phyloP scores from a whole-genome alignment of 208 protist genomes.

The Leishmania turanica region DNA sequence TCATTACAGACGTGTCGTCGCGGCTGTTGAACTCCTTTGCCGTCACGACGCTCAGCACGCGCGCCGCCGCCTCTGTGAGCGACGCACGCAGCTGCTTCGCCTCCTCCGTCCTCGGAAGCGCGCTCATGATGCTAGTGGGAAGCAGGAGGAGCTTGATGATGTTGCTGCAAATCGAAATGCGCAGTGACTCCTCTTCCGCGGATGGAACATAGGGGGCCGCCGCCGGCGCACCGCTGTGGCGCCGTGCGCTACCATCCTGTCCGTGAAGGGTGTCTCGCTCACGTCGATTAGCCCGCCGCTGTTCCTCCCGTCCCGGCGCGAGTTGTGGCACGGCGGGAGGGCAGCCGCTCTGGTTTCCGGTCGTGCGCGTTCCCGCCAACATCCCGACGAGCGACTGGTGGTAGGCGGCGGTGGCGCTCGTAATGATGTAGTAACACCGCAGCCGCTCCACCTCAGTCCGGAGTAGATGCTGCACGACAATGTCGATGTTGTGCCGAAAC shows the following conservation, averaged over 20 bases:
- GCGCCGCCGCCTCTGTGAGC: constrained; percentile 34
- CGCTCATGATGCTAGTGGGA: constrained; percentile 72
- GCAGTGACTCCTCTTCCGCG: constrained; percentile 68
- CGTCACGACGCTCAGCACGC: constrained; percentile 45
- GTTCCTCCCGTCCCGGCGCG: neutral
- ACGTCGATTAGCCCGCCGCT: neutral
- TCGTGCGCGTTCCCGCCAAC: neutral
- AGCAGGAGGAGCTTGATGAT: constrained; percentile 83
- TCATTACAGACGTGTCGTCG: constrained; percentile 4
- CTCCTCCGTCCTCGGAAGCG: constrained; percentile 28
- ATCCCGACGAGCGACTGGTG: constrained; percentile 19
- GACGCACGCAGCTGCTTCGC: constrained; percentile 41
- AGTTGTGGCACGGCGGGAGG: neutral
- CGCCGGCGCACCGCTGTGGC: neutral
- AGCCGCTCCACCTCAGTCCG: constrained; percentile 71
- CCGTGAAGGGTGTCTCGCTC: constrained; percentile 5
- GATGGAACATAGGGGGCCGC: constrained; percentile 47
- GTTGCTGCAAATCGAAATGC: constrained; percentile 65
- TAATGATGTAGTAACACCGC: constrained; percentile 67
- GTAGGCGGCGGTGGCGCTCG: constrained; percentile 32
- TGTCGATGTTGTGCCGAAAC: constrained; percentile 68
- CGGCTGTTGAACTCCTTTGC: constrained; percentile 34
- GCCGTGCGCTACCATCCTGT: neutral
- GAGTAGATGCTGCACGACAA: constrained; percentile 64
- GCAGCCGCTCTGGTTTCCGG: neutral